Evolutionary conservation across 352 stramenopile genomes (phyloP).

Genomic region (Phytopythium aichiense): DNA sequence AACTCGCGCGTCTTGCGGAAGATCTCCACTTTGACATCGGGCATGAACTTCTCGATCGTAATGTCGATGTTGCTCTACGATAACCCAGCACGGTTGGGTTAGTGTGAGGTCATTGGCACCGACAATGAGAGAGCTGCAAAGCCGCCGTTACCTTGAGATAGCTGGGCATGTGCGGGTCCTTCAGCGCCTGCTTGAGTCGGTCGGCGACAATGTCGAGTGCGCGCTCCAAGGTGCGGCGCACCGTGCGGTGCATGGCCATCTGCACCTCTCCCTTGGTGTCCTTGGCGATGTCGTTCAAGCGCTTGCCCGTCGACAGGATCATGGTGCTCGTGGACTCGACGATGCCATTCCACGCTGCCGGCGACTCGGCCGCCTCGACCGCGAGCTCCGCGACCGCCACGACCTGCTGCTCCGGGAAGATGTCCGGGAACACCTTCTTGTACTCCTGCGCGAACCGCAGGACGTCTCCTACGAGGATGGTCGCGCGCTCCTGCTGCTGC

Average conservation of each 20-base stretch:
- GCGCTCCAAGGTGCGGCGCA: conserved; percentile 72
- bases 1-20: conserved; percentile 80
- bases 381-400: conserved; percentile 47
- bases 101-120: not conserved
- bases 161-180: conserved; percentile 79
- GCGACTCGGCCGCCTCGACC: conserved; percentile 26
- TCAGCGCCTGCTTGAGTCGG: conserved; percentile 68
- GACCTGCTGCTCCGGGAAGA: conserved; percentile 71
- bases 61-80: conserved; percentile 73
- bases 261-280: conserved; percentile 85
- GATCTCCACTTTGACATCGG: conserved; percentile 87
- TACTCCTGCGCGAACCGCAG: conserved; percentile 79
- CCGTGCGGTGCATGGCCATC: conserved; percentile 72
- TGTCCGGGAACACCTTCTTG: conserved; percentile 72
- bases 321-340: conserved; percentile 77
- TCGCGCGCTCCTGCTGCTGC: conserved; percentile 4
- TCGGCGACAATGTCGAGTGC: conserved; percentile 75
- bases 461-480: conserved; percentile 57
- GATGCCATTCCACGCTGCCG: conserved; percentile 54
- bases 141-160: conserved; percentile 54
- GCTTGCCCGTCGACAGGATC: conserved; percentile 74
- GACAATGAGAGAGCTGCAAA: not conserved
- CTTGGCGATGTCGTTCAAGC: conserved; percentile 78
- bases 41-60: conserved; percentile 84
- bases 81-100: not conserved